Conservation (phyloP, 495 filamentous ascomycete genomes). For the Aspergillus heteromorphus region DNA sequence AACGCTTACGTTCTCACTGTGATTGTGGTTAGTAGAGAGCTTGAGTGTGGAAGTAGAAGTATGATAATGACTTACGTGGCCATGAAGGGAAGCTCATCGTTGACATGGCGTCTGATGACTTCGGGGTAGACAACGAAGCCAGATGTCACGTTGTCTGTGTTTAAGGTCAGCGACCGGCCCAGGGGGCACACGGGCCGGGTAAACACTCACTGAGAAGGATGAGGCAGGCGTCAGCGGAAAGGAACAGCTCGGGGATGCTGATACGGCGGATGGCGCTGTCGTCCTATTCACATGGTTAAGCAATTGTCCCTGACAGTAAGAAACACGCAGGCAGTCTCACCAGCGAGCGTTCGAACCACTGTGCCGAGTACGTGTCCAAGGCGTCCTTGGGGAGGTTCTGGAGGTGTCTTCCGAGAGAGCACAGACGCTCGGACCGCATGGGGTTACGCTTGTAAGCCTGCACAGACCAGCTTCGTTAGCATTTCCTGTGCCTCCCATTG, state of each 20-base stretch:
- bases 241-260: slow-evolving; percentile 74
- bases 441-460: slow-evolving; percentile 88
- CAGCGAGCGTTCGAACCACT: slow-evolving; percentile 72
- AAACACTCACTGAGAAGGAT: slow-evolving; percentile 53
- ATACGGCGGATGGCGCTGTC: slow-evolving; percentile 61
- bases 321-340: slow-evolving; percentile 33
- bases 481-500: background rate
- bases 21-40: slow-evolving; percentile 14
- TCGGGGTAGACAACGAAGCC: slow-evolving; percentile 85
- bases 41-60: background rate
- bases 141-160: slow-evolving; percentile 65
- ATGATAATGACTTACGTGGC: slow-evolving; percentile 58
- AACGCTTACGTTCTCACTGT: slow-evolving; percentile 41
- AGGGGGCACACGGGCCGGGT: background rate
- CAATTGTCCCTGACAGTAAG: background rate
- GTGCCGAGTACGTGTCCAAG: slow-evolving; percentile 70
- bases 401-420: slow-evolving; percentile 65
- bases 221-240: slow-evolving; percentile 76
- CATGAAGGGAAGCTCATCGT: slow-evolving; percentile 87
- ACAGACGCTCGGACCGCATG: slow-evolving; percentile 85
- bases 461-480: slow-evolving; percentile 15
- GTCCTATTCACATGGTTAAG: slow-evolving; percentile 30
- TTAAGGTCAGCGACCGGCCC: background rate
- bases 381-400: slow-evolving; percentile 62
- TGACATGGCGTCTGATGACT: slow-evolving; percentile 62